Evolutionary conservation across 2,329 filamentous ascomycete species (phyloP).

Genomic region (Exutisphaerella laricina): DNA sequence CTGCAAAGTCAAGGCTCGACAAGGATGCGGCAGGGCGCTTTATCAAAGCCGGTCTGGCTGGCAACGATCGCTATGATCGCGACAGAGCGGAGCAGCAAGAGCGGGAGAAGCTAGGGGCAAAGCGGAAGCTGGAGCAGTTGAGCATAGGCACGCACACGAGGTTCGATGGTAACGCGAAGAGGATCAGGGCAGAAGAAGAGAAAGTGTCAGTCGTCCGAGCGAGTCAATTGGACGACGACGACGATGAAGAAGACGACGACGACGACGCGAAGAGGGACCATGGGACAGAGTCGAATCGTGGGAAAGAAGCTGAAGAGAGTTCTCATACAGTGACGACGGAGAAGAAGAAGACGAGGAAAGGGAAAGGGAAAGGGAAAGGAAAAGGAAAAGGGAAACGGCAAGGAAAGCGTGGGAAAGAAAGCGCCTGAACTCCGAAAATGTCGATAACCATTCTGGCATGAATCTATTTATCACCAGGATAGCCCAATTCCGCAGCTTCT

Average conservation of each 20-base stretch:
- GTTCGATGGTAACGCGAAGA: conserved; percentile 32
- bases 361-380: not conserved
- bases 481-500: too few species aligned
- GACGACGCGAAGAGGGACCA: conserved; percentile 4
- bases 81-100: conserved; percentile 35
- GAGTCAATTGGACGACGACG: conserved; percentile 14
- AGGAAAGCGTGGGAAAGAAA: conserved; percentile 6
- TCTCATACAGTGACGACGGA: not conserved
- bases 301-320: not conserved
- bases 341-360: not conserved
- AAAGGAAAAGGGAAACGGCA: not conserved
- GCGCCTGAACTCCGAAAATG: conserved; percentile 6
- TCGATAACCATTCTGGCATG: too few species aligned
- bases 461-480: too few species aligned
- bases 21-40: conserved; percentile 75
- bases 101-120: conserved; percentile 34
- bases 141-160: conserved; percentile 30
- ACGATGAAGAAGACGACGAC: conserved; percentile 9
- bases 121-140: conserved; percentile 35
- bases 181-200: conserved; percentile 28
- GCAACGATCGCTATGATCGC: conserved; percentile 43
- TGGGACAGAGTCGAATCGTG: not conserved
- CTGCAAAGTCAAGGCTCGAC: conserved; percentile 57
- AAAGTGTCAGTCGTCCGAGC: conserved; percentile 11
- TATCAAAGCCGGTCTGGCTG: conserved; percentile 69